Percentiles rank a stretch among this genome's conserved stretches.
These are phyloP conservation scores for Nemania sp. DNA, from an alignment of 2,329 filamentous ascomycete genomes.

Conservation along the genomic window DNA sequence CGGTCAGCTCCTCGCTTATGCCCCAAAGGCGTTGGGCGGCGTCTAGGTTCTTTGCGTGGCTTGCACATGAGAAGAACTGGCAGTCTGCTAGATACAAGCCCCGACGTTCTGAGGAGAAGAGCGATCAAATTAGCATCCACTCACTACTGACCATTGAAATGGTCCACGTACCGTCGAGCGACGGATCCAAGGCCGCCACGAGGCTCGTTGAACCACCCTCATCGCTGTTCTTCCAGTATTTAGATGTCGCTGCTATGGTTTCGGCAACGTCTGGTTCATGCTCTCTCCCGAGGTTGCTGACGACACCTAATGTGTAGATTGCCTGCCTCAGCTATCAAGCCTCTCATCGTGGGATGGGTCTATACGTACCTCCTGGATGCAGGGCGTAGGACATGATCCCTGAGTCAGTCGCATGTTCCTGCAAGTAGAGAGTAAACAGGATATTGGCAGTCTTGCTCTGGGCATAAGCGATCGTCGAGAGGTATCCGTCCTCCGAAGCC, in stretches of 20 bases:
- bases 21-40: slow-evolving; percentile 45
- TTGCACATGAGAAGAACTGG: slow-evolving; percentile 39
- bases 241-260: slow-evolving; percentile 33
- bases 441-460: slow-evolving; percentile 58
- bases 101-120: slow-evolving; percentile 29
- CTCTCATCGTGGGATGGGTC: too few relatives aligned
- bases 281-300: slow-evolving; percentile 41
- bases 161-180: slow-evolving; percentile 34
- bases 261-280: slow-evolving; percentile 40
- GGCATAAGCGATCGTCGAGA: slow-evolving; percentile 49
- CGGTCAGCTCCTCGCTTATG: slow-evolving; percentile 46
- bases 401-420: slow-evolving; percentile 38
- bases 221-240: slow-evolving; percentile 41
- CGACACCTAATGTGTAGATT: too few relatives aligned
- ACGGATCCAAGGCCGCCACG: slow-evolving; percentile 42
- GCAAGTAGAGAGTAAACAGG: slow-evolving; percentile 47
- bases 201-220: slow-evolving; percentile 42
- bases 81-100: slow-evolving; percentile 45
- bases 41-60: slow-evolving; percentile 37
- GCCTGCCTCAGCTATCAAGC: too few relatives aligned
- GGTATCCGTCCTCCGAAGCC: slow-evolving; percentile 41
- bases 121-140: slow-evolving; percentile 1
- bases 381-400: slow-evolving; percentile 45
- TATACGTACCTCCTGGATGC: slow-evolving; percentile 47
- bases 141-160: not conserved